A percentile compares a stretch with the other conserved stretches of the same genome.
Evolutionary conservation across 495 filamentous ascomycete genomes (phyloP).

Genomic region (Polyplosphaeria fusca): DNA sequence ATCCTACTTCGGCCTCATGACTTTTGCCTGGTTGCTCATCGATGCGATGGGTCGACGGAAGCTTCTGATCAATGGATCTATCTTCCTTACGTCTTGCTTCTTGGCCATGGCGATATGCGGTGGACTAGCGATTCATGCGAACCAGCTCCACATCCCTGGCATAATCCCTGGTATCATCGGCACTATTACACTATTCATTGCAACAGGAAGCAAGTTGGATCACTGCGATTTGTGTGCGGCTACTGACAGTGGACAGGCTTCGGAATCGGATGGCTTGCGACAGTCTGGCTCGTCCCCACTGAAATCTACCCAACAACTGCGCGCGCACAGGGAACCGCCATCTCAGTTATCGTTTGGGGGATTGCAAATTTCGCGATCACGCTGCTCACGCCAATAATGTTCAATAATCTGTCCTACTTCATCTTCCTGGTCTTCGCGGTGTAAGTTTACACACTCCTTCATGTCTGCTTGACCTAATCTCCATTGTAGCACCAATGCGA

Average conservation of each 20-base stretch:
- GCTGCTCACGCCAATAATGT: slow-evolving; percentile 53
- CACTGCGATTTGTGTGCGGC: too few relatives aligned
- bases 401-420: slow-evolving; percentile 55
- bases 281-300: slow-evolving; percentile 58
- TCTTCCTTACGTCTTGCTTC: slow-evolving; percentile 47
- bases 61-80: slow-evolving; percentile 50
- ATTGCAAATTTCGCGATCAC: slow-evolving; percentile 57
- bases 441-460: too few relatives aligned
- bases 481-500: slow-evolving; percentile 52
- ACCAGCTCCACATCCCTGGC: slow-evolving; percentile 38
- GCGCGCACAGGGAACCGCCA: slow-evolving; percentile 52
- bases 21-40: slow-evolving; percentile 51
- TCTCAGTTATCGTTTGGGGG: slow-evolving; percentile 56
- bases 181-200: slow-evolving; percentile 47
- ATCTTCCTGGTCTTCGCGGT: slow-evolving; percentile 53
- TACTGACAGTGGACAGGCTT: too few relatives aligned
- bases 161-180: slow-evolving; percentile 48
- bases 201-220: too few relatives aligned
- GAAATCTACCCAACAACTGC: slow-evolving; percentile 57
- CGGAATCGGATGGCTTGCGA: slow-evolving; percentile 56
- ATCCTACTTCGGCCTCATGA: slow-evolving; percentile 56
- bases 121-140: slow-evolving; percentile 40
- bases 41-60: slow-evolving; percentile 53
- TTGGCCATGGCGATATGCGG: slow-evolving; percentile 48
- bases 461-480: too few relatives aligned